Base-by-base conservation (phyloP, 805 yeast genomes). In the Hanseniaspora occidentalis region DNA sequence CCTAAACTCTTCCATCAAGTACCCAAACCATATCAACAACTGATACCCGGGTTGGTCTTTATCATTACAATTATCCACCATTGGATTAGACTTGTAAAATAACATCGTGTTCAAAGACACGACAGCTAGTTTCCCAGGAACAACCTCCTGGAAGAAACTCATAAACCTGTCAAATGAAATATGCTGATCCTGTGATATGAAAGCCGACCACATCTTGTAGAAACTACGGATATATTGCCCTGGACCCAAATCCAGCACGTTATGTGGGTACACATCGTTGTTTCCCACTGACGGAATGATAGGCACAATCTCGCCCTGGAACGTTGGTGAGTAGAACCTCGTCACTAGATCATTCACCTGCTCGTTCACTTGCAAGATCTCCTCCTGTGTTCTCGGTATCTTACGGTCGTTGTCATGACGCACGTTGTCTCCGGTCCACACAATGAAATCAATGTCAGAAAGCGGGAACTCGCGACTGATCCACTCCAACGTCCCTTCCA, bases 381-480 rank as follows among this genome's bases (percentile, higher is more conserved):
- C 74, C 43, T 53, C 51, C 51, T 84, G 94, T 1, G 83, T 73
- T 63, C 95, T 71, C 2, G 95, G 95, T 51, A 62, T 61, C 17
- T 56, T 54, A 53, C 94, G 65, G 59, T 84, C 95, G 50, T 79
- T 81, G 56, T 84, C 94, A 56, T 84, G 95, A 42, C 94, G 68
- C 36, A 82, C 73, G 50, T 84, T 84, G 59, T 84, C 95, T 24
- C 95, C 95, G 0, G 95, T 84, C 95, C 95, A 84, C 11, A 84
- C 71, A 10, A 84, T 78, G 58, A 84, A 84, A 56, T 84, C 95
- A 37, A 84, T 77, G 47, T 84, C 76, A 4, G 18, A 29, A 56
- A 82, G 92, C 45, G 67, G 72, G 44, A 84, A 56, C 44, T 83
- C 76, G 10, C 66, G 64, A 17, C 66, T 57, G 2, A 84, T 62